Base-by-base conservation (phyloP, 257 asterid genomes). In the Parsonsia alboflavescens region DNA sequence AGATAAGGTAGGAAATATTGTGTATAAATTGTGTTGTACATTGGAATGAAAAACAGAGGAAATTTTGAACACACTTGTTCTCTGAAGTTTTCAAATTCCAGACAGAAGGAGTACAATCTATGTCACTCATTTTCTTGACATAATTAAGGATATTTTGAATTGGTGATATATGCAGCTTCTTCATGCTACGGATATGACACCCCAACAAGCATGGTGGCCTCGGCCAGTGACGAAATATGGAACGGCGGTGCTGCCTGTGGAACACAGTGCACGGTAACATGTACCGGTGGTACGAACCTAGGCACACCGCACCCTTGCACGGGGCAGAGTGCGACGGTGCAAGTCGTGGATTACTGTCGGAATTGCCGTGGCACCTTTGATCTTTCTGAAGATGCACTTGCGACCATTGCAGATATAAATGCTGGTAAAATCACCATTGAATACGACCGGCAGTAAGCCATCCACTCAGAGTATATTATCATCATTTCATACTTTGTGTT, bases 311-410 rank as follows among this genome's bases (percentile, higher is more conserved):
- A 80, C 3, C 84, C 89, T 7, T 86, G 89, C 67, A 74, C 71
- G 22, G 17, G 22, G 2, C 75, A 65, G 1, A 71, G 42, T 0
- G 68, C 81, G 0, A 73, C 42, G 0, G 89, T 86, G 10, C 81
- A 57, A 45, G 73, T 86, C 2, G 88, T 86, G 3, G 83, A 79
- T 73, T 79, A 52, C 10, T 83, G 87, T 74, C 83, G 82, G 0
- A 80, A 72, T 15, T 83, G 89, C 26, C 76, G 24, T 1, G 52
- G 41, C 1, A 56, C 72, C 52, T 73, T 86, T 44, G 87, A 86
- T 61, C 89, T 86, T 50, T 86, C 87, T 33, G 30, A 44, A 41
- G 67, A 81, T 66, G 86, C 87, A 21, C 83, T 83, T 75, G 28
- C 71, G 5, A 13, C 8, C 42, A 83, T 85, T 62, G 89, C 82